Evolutionary conservation across 805 yeast species (phyloP), one percentile per base, ranked within the genome.

Genomic region (Saccharomycopsis amapae): DNA sequence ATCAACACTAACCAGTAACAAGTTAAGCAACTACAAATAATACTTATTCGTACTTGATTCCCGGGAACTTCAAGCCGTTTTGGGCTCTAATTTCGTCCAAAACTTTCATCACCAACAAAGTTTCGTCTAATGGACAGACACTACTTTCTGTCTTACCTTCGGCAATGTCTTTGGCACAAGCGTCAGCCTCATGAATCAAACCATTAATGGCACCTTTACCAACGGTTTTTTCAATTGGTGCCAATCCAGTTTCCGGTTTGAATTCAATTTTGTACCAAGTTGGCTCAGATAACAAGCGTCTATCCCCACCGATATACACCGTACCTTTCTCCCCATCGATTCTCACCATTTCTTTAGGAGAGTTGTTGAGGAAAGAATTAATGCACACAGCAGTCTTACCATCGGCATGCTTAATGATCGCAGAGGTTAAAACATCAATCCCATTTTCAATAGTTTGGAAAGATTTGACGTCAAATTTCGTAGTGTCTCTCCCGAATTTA

Each of bases 161-260:
- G 4, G 55, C 44, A 34, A 77, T 61, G 44, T 69, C 73, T 39
- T 64, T 58, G 3, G 76, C 80, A 25, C 68, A 69, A 3, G 73
- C 78, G 53, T 75, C 71, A 1, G 80, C 80, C 59, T 77, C 81
- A 57, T 69, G 71, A 53, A 71, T 72, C 56, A 75, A 71, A 0
- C 83, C 83, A 40, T 62, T 57, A 38, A 65, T 69, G 2, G 66
- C 68, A 6, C 63, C 58, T 20, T 62, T 36, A 13, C 33, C 58
- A 44, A 66, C 69, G 33, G 62, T 58, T 45, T 58, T 59, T 20
- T 58, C 67, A 30, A 59, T 52, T 1, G 57, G 50, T 4, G 56
- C 47, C 25, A 39, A 35, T 2, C 44, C 9, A 1, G 46, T 52
- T 42, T 67, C 67, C 7, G 28, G 31, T 22, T 53, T 52, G 54